These are phyloP conservation scores for Xylariaceae sp. DNA, from an alignment of 2,329 filamentous ascomycete species.

Conservation along the genomic window DNA sequence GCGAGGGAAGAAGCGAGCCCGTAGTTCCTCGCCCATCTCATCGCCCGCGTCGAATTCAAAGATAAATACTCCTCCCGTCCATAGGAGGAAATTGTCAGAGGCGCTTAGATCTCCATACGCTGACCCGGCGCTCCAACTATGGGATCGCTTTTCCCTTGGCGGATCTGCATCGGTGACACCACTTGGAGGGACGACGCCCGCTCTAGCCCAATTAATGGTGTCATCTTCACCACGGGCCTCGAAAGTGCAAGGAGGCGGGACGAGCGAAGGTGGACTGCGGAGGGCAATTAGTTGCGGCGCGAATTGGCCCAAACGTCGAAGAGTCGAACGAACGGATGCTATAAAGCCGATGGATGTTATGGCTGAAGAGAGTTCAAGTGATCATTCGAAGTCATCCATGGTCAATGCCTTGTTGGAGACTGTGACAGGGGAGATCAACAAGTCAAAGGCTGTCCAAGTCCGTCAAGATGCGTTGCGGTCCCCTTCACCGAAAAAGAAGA, in stretches of 20 bases:
- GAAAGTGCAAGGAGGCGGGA: conserved; percentile 44
- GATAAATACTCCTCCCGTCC: conserved; percentile 50
- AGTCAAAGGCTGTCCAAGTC: conserved; percentile 40
- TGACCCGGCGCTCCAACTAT: conserved; percentile 74
- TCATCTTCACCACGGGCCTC: conserved; percentile 70
- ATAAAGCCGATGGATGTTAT: conserved; percentile 39
- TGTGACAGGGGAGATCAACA: conserved; percentile 58
- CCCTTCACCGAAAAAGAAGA: conserved; percentile 49
- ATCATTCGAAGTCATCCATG: conserved; percentile 58
- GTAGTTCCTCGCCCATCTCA: conserved; percentile 73
- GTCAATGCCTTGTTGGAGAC: conserved; percentile 68
- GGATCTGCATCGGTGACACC: conserved; percentile 46
- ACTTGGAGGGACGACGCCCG: conserved; percentile 55
- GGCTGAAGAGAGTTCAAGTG: conserved; percentile 44
- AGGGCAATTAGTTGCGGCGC: conserved; percentile 70
- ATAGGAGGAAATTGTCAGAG: conserved; percentile 60
- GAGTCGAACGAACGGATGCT: conserved; percentile 52
- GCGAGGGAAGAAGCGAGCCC: conserved; percentile 65
- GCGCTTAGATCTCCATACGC: conserved; percentile 68
- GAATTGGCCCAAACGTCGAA: conserved; percentile 73
- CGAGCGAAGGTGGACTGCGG: conserved; percentile 55
- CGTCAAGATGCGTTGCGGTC: conserved; percentile 41
- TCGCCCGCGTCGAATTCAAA: conserved; percentile 60
- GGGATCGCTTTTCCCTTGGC: conserved; percentile 71
- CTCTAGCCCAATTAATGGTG: conserved; percentile 66